Evolutionary conservation across 805 yeast genomes (phyloP).

Genomic region (Candida ortonii): DNA sequence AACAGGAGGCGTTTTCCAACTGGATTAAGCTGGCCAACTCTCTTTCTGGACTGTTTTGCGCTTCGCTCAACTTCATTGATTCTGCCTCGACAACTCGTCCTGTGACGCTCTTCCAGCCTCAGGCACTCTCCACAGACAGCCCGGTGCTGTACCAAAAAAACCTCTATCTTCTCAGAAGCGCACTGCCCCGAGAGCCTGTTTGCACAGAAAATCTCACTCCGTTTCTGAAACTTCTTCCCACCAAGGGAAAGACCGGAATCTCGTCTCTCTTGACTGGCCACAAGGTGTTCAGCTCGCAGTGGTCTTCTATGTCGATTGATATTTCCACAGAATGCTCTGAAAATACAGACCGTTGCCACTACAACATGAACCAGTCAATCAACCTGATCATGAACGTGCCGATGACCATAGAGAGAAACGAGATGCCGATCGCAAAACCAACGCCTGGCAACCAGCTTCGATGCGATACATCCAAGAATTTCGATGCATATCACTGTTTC

Average conservation of each 20-base stretch:
- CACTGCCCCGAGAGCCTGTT: constrained; percentile 90
- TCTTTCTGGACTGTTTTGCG: constrained; percentile 90
- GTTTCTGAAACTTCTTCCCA: constrained; percentile 82
- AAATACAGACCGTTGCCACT: constrained; percentile 40
- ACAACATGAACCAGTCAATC: constrained; percentile 61
- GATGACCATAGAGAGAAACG: constrained; percentile 58
- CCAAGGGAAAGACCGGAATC: constrained; percentile 87
- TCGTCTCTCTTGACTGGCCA: constrained; percentile 87
- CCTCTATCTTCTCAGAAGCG: constrained; percentile 68
- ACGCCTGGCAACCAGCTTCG: constrained; percentile 62
- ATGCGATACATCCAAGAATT: constrained; percentile 65
- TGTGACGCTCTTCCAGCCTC: constrained; percentile 36
- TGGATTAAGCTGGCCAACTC: constrained; percentile 77
- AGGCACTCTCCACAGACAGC: constrained; percentile 19
- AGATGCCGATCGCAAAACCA: constrained; percentile 79
- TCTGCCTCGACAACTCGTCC: constrained; percentile 74
- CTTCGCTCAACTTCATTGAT: constrained; percentile 87
- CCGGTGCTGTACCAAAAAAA: constrained; percentile 34
- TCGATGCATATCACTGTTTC: constrained; percentile 69
- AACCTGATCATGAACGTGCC: constrained; percentile 72
- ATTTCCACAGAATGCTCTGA: constrained; percentile 53
- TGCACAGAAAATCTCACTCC: constrained; percentile 98
- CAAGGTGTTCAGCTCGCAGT: constrained; percentile 81
- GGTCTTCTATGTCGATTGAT: constrained; percentile 94
- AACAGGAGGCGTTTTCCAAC: constrained; percentile 51